phyloP scores from a whole-genome alignment of 2,329 filamentous ascomycete genomes.

The Neurospora sp. region DNA sequence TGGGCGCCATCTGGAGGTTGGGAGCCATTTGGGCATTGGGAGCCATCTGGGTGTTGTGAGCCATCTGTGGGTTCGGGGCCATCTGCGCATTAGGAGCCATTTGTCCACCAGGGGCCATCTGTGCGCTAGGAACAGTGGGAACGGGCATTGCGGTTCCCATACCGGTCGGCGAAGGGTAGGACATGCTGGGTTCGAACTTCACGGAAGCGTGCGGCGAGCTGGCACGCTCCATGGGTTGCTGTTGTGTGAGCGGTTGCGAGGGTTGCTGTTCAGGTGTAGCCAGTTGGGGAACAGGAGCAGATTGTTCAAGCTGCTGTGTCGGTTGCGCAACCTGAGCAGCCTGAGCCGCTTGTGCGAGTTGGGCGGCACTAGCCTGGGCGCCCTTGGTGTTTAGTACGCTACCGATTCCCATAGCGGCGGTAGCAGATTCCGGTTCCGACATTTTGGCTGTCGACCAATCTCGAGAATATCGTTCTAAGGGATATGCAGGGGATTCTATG shows the following conservation, averaged over 20 bases:
- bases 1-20: too few relatives aligned
- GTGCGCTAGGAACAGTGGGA: slow-evolving; percentile 5
- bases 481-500: slow-evolving; percentile 2
- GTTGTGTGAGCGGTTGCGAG: slow-evolving; percentile 12
- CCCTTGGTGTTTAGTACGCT: slow-evolving; percentile 43
- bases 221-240: slow-evolving; percentile 39
- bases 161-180: slow-evolving; percentile 43
- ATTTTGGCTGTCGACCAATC: slow-evolving; percentile 7
- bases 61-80: not conserved
- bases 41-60: not conserved
- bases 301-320: slow-evolving; percentile 16
- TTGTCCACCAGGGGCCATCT: not conserved
- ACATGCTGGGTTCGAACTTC: slow-evolving; percentile 40
- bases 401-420: slow-evolving; percentile 43
- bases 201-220: slow-evolving; percentile 52
- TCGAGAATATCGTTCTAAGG: not conserved
- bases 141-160: slow-evolving; percentile 37
- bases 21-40: slow-evolving; percentile 29
- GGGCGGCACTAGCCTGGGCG: slow-evolving; percentile 17
- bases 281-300: slow-evolving; percentile 7
- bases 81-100: slow-evolving; percentile 23
- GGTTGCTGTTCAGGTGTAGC: slow-evolving; percentile 16
- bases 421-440: slow-evolving; percentile 31
- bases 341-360: slow-evolving; percentile 7
- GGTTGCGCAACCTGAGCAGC: slow-evolving; percentile 21